Conservation (phyloP, 2,329 filamentous ascomycete genomes). For the Aspergillus unguis region DNA sequence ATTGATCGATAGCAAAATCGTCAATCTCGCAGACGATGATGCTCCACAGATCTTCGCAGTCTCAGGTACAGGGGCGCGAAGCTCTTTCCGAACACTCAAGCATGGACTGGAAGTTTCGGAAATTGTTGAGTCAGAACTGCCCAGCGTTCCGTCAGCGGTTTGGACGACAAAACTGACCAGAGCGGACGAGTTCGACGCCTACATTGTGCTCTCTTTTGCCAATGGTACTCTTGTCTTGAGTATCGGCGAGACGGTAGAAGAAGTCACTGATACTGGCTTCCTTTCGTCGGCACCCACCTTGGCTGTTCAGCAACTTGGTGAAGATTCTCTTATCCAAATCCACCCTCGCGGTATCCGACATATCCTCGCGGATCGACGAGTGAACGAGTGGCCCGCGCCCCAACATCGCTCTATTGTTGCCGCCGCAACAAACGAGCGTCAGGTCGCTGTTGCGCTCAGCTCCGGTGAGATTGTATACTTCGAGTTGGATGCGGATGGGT, state of each 20-base stretch:
- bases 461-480: conserved; percentile 98
- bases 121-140: conserved; percentile 90
- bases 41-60: conserved; percentile 95
- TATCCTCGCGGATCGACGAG: conserved; percentile 69
- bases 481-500: conserved; percentile 90
- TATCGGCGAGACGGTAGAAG: conserved; percentile 94
- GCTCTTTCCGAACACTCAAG: conserved; percentile 85
- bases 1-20: conserved; percentile 84
- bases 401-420: conserved; percentile 94
- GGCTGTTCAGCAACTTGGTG: conserved; percentile 88
- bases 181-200: conserved; percentile 82
- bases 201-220: conserved; percentile 90
- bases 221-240: conserved; percentile 89
- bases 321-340: conserved; percentile 88
- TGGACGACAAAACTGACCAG: conserved; percentile 90
- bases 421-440: conserved; percentile 86
- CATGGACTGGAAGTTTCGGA: conserved; percentile 92
- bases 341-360: conserved; percentile 96
- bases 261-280: conserved; percentile 91
- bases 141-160: conserved; percentile 81
- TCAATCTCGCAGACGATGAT: conserved; percentile 86
- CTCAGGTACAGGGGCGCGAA: conserved; percentile 82
- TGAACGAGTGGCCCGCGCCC: conserved; percentile 92
- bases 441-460: conserved; percentile 90
- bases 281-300: conserved; percentile 83